Evolutionary conservation across 108 stramenopile genomes (phyloP).

Genomic region (Fistulifera solaris): DNA sequence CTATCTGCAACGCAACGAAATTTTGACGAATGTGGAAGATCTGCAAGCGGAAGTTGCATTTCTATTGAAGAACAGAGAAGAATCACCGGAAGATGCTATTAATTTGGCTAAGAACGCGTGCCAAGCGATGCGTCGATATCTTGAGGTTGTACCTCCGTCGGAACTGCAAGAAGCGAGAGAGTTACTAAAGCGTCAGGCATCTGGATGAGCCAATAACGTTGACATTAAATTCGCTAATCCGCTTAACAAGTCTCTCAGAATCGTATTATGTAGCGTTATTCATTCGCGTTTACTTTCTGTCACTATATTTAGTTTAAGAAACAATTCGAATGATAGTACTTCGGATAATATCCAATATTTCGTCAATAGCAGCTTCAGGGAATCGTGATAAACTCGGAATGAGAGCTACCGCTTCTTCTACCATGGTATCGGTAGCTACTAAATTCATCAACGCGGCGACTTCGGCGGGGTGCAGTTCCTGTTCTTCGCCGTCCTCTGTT

Average conservation of each 20-base stretch:
- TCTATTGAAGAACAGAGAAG: slow-evolving; percentile 30
- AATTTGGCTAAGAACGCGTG: slow-evolving; percentile 20
- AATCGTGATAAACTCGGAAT: slow-evolving; percentile 71
- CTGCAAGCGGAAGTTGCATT: slow-evolving; percentile 62
- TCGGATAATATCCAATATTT: slow-evolving; percentile 82
- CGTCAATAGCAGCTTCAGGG: slow-evolving; percentile 82
- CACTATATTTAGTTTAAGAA: too few relatives aligned
- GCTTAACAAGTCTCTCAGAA: too few relatives aligned
- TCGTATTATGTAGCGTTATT: too few relatives aligned
- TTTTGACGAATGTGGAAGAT: slow-evolving; percentile 66
- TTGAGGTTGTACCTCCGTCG: slow-evolving; percentile 57
- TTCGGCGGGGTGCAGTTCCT: slow-evolving; percentile 76
- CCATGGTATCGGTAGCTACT: slow-evolving; percentile 73
- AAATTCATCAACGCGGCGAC: slow-evolving; percentile 86
- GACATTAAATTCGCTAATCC: too few relatives aligned
- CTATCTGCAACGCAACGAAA: slow-evolving; percentile 71
- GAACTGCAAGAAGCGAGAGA: slow-evolving; percentile 40
- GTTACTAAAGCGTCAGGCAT: slow-evolving; percentile 4
- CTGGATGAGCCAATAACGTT: too few relatives aligned
- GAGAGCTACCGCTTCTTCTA: slow-evolving; percentile 73
- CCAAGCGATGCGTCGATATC: slow-evolving; percentile 56
- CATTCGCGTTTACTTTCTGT: too few relatives aligned
- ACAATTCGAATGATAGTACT: slow-evolving; percentile 86
- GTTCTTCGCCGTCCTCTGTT: slow-evolving; percentile 76
- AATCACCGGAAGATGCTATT: slow-evolving; percentile 37